These are phyloP conservation scores for Tricholoma saponaceum DNA, from an alignment of 768 basidiomycete genomes.

Conservation along the genomic window DNA sequence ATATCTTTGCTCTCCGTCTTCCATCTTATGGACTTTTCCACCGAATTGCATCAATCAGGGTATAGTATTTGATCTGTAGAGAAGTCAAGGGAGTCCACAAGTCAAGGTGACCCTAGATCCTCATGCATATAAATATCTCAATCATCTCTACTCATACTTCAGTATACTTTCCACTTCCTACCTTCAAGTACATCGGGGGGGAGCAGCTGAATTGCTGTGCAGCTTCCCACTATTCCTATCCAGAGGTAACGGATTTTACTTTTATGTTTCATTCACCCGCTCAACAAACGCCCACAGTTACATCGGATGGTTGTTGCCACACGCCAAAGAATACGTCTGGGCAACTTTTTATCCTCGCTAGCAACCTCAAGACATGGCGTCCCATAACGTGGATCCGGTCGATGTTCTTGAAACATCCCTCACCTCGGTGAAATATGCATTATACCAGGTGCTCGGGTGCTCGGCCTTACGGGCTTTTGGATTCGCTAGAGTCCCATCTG, in stretches of 20 bases:
- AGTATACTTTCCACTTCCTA: not conserved
- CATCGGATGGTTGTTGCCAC: not conserved
- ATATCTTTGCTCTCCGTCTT: not conserved
- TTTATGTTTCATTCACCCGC: not conserved
- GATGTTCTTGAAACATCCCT: conserved; percentile 14
- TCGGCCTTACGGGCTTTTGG: not conserved
- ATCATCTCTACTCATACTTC: not conserved
- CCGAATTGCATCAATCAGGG: not conserved
- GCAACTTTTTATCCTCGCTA: not conserved
- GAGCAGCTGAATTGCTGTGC: too few species aligned
- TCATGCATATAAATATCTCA: not conserved
- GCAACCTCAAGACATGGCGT: not conserved
- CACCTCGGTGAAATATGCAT: conserved; percentile 18
- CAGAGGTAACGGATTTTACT: not conserved
- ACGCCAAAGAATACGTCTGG: not conserved
- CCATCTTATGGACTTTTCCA: not conserved
- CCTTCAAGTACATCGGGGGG: too few species aligned
- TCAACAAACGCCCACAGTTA: not conserved
- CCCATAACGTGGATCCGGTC: conserved; percentile 4
- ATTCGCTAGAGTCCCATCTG: not conserved
- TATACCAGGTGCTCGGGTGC: conserved; percentile 13
- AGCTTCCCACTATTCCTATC: not conserved
- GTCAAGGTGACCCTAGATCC: not conserved
- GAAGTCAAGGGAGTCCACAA: too few species aligned
- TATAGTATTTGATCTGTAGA: not conserved